Base-by-base conservation (phyloP, 2,329 filamentous ascomycete species). In the Ophiostoma tasmaniense region DNA sequence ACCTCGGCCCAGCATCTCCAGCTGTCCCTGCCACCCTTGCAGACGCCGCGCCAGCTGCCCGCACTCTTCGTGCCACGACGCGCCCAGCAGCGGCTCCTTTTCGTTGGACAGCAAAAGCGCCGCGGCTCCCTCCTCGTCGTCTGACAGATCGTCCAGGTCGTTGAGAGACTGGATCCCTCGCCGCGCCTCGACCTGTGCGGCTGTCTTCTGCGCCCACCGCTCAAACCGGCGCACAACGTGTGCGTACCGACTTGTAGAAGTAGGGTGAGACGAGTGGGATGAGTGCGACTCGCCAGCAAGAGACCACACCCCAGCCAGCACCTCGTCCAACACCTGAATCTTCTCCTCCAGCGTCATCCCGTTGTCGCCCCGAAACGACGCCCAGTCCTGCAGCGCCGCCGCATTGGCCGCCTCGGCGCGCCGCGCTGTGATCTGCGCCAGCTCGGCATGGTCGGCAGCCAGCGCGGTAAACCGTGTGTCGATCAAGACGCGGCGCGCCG, bases 11-110 rank as follows among this genome's bases (percentile, higher is more conserved):
- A 71, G 65, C 20, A 30, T 17, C 6, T 35, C 68, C 45, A 73
- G 68, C 68, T 72, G 72, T 3, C 61, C 37, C 67, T 69, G 66
- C 72, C 62, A 68, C 3, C 28, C 80, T 25, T 86, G 83, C n/a
- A 90, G 78, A 71, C 83, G 82, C 42, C 86, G 80, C 5, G 78
- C 76, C 35, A 90, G 76, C 2, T 79, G 80, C 0, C 79, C 79
- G 72, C 83, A 84, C 69, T 89, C 87, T 33, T 84, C 84, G 73
- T 82, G 83, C 88, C 88, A 90, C 0, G 78, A 75, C 1, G 76
- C 76, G 69, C 88, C 85, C 20, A 90, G 77, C 8, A 83, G 74
- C 1, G 79, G 76, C n/a, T 67, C 73, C 7, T 77, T 75, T 35
- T 77, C 76, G 14, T 76, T 75, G 14, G 74, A 75, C 17, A 80